phyloP scores from a whole-genome alignment of 2,329 filamentous ascomycete genomes.

The Tothia fuscella region DNA sequence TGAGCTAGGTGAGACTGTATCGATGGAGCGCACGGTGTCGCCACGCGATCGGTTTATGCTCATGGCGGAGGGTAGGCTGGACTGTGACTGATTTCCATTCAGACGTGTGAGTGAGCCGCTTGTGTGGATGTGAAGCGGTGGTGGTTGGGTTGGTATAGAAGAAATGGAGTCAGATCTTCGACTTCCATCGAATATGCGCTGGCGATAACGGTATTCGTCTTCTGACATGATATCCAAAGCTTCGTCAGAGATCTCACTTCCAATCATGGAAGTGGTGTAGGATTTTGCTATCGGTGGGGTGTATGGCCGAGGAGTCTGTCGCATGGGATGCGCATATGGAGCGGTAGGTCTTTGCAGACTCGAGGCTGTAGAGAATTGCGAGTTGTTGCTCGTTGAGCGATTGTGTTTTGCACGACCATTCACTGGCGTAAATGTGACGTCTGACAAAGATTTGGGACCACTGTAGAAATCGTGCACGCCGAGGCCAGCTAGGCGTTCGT shows the following conservation, averaged over 20 bases:
- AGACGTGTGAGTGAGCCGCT: constrained; percentile 18
- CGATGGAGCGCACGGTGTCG: constrained; percentile 37
- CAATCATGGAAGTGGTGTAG: constrained; percentile 35
- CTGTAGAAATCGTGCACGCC: constrained; percentile 39
- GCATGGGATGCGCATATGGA: constrained; percentile 43
- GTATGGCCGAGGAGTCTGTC: constrained; percentile 42
- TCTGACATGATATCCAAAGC: constrained; percentile 35
- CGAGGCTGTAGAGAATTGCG: constrained; percentile 40
- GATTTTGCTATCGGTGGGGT: constrained; percentile 40
- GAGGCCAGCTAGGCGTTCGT: constrained; percentile 39
- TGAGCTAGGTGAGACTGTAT: constrained; percentile 38
- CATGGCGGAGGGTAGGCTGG: constrained; percentile 35
- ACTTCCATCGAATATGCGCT: constrained; percentile 27
- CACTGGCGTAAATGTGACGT: constrained; percentile 29
- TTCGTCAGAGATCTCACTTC: constrained; percentile 31
- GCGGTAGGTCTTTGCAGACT: constrained; percentile 37
- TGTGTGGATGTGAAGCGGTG: constrained; percentile 26
- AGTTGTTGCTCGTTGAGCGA: constrained; percentile 43
- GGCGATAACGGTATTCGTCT: constrained; percentile 29
- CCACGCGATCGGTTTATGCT: constrained; percentile 32
- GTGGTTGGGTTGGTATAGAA: constrained; percentile 23
- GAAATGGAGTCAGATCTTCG: constrained; percentile 33
- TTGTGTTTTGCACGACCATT: constrained; percentile 32
- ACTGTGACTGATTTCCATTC: constrained; percentile 37
- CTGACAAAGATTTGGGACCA: constrained; percentile 28